A percentile compares a stretch with the other conserved stretches of the same genome.
Evolutionary conservation across 768 basidiomycete genomes (phyloP).

Genomic region (Boletus reticulatus): DNA sequence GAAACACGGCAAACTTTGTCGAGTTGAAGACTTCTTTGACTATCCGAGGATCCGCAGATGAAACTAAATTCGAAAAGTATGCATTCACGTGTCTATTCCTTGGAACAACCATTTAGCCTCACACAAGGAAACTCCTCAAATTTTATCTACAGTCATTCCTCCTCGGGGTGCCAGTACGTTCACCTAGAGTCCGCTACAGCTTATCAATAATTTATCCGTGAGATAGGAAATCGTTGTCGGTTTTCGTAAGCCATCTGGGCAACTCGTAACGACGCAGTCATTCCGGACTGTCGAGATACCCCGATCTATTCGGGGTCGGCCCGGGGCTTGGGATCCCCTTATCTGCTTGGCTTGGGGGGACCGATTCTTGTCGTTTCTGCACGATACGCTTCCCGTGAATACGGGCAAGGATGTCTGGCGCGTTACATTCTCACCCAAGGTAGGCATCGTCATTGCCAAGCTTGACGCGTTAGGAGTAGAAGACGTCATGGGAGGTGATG

Average conservation of each 20-base stretch:
- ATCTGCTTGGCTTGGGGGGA: conserved; percentile 76
- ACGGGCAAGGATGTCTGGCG: conserved; percentile 59
- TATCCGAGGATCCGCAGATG: conserved; percentile 64
- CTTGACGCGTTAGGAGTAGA: conserved; percentile 49
- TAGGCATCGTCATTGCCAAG: conserved; percentile 49
- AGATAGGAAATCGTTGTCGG: conserved; percentile 80
- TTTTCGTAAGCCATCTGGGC: conserved; percentile 78
- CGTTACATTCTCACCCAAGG: conserved; percentile 57
- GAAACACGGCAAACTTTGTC: conserved; percentile 66
- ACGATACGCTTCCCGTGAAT: conserved; percentile 29
- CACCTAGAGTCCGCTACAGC: background rate
- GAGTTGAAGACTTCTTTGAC: conserved; percentile 85
- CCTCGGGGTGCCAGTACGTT: conserved; percentile 80
- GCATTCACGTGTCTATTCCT: conserved; percentile 10
- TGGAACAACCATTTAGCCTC: background rate
- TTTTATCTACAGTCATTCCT: conserved; percentile 92
- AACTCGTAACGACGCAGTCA: conserved; percentile 59
- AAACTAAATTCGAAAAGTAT: conserved; percentile 78
- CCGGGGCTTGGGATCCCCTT: conserved; percentile 73
- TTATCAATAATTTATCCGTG: conserved; percentile 2
- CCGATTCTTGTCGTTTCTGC: conserved; percentile 55
- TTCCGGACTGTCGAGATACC: conserved; percentile 83
- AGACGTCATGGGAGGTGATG: conserved; percentile 66
- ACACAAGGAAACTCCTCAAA: conserved; percentile 82
- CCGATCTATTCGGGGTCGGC: conserved; percentile 70